These are phyloP conservation scores for Ormosia emarginata DNA, from an alignment of 306 rosid species.

Conservation along the genomic window DNA sequence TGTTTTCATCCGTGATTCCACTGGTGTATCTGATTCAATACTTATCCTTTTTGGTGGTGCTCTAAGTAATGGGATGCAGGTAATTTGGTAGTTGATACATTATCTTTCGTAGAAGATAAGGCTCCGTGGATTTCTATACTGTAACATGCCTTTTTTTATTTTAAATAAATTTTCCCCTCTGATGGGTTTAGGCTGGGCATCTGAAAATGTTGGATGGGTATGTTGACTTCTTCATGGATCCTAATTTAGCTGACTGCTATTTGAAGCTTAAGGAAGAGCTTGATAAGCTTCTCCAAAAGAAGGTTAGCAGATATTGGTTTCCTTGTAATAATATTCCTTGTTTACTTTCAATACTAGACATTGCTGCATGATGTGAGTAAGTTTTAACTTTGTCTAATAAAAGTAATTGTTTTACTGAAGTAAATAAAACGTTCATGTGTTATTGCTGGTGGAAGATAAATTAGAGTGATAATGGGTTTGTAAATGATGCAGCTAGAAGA, in stretches of 20 bases:
- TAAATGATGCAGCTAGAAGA: constrained; percentile 69
- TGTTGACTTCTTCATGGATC: constrained; percentile 87
- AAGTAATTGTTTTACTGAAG: background rate
- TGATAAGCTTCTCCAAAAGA: constrained; percentile 71
- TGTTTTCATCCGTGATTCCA: constrained; percentile 93
- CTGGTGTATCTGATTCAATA: constrained; percentile 89
- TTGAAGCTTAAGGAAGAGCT: constrained; percentile 87
- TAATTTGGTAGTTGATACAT: constrained; percentile 29
- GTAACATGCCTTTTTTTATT: background rate
- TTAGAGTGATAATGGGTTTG: background rate
- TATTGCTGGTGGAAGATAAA: background rate
- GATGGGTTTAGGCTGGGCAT: constrained; percentile 70
- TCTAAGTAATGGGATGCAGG: constrained; percentile 72
- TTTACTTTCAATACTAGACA: background rate
- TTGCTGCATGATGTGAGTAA: background rate
- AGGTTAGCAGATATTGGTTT: constrained; percentile 49
- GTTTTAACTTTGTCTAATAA: background rate
- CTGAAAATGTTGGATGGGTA: constrained; percentile 87
- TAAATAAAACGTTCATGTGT: background rate
- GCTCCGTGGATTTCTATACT: constrained; percentile 15
- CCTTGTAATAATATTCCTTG: background rate
- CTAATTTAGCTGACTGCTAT: constrained; percentile 85
- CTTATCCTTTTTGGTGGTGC: constrained; percentile 85
- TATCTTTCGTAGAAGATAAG: background rate
- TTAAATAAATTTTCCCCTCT: background rate